phyloP scores from a whole-genome alignment of 805 yeast genomes.

The Isabelozyma gotoi region DNA sequence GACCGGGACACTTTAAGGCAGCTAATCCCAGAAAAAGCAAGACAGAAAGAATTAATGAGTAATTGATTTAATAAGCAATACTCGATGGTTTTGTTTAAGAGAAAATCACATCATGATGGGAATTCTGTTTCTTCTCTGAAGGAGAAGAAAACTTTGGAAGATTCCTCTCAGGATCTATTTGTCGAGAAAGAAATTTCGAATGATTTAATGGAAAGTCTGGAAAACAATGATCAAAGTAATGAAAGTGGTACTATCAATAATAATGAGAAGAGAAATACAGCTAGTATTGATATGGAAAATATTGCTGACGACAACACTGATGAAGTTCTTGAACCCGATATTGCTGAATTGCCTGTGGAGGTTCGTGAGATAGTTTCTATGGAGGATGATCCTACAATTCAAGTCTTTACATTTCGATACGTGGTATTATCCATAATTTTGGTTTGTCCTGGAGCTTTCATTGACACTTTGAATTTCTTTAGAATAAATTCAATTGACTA shows the following conservation, averaged over 20 bases:
- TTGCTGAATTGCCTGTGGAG: constrained; percentile 26
- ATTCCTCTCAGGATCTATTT: too few relatives aligned
- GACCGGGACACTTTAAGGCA: too few relatives aligned
- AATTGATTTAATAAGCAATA: too few relatives aligned
- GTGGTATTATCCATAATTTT: constrained; percentile 32
- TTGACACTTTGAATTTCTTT: constrained; percentile 42
- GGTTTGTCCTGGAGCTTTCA: constrained; percentile 42
- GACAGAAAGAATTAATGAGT: too few relatives aligned
- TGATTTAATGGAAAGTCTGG: background rate
- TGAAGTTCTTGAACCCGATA: constrained; percentile 15
- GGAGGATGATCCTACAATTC: constrained; percentile 39
- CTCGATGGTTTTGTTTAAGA: too few relatives aligned
- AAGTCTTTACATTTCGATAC: constrained; percentile 37
- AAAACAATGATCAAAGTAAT: background rate
- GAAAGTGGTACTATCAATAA: too few relatives aligned
- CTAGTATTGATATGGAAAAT: constrained; percentile 2
- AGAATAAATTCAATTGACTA: constrained; percentile 49
- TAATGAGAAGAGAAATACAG: background rate
- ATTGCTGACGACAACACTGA: too few relatives aligned
- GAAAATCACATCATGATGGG: too few relatives aligned
- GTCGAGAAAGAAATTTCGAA: too few relatives aligned
- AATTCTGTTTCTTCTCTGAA: too few relatives aligned
- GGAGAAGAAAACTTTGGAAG: too few relatives aligned
- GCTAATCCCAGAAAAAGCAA: too few relatives aligned
- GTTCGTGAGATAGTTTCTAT: constrained; percentile 38